Conservation (phyloP, 2,329 filamentous ascomycete species). For the Xenoacremonium recifei region DNA sequence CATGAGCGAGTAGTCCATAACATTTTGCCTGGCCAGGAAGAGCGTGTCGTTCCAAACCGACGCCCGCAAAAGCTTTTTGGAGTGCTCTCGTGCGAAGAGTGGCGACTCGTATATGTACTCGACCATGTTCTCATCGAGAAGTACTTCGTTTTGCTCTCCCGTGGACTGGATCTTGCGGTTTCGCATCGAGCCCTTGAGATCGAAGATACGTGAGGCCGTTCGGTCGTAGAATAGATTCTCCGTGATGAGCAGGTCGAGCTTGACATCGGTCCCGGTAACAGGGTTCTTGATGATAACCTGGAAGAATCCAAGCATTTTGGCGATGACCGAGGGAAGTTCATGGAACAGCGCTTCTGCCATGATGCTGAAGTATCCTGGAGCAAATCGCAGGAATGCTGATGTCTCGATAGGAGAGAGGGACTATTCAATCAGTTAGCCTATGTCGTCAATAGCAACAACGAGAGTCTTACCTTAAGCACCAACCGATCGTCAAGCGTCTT, state of each 20-base stretch:
- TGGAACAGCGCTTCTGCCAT: constrained; percentile 97
- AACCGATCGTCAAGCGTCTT: constrained; percentile 95
- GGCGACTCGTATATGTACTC: constrained; percentile 98
- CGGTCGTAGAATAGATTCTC: constrained; percentile 98
- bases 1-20: constrained; percentile 99
- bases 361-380: constrained; percentile 94
- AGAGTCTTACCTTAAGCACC: constrained; percentile 66
- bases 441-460: not conserved
- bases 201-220: constrained; percentile 83
- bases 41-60: constrained; percentile 98
- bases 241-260: constrained; percentile 91
- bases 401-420: constrained; percentile 89
- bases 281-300: constrained; percentile 97
- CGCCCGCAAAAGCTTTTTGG: constrained; percentile 86
- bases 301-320: constrained; percentile 98
- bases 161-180: constrained; percentile 97
- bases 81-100: constrained; percentile 91
- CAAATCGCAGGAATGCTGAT: constrained; percentile 90
- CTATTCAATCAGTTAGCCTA: constrained; percentile 40
- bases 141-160: constrained; percentile 91
- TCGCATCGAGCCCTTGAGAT: constrained; percentile 96
- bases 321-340: constrained; percentile 91
- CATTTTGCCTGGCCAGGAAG: constrained; percentile 90
- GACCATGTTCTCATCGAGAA: constrained; percentile 97
- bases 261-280: constrained; percentile 85